These are phyloP conservation scores for Noccaea bulbosa DNA, from an alignment of 345 rosid species.

Conservation along the genomic window DNA sequence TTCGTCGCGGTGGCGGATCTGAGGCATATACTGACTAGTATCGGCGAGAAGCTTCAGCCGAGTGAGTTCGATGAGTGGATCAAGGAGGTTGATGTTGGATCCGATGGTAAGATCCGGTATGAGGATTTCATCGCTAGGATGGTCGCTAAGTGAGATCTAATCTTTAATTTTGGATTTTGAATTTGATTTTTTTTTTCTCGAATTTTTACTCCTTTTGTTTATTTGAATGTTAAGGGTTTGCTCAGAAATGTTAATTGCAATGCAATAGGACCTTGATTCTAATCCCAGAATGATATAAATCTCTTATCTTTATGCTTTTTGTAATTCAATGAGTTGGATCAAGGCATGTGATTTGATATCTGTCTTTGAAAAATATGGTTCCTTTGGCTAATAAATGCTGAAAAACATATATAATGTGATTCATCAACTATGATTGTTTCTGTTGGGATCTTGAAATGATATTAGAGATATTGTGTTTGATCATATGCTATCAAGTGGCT, in stretches of 20 bases:
- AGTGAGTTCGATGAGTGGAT: conserved; percentile 96
- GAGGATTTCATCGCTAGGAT: conserved; percentile 91
- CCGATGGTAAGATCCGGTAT: conserved; percentile 87
- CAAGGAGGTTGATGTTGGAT: conserved; percentile 77
- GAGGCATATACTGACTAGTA: conserved; percentile 81
- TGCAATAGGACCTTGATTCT: not conserved
- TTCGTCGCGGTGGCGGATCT: conserved; percentile 87
- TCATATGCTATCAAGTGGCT: too few species aligned
- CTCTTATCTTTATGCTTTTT: not conserved
- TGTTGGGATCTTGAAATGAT: too few species aligned
- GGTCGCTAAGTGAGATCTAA: conserved; percentile 75
- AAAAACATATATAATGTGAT: too few species aligned
- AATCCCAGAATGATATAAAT: not conserved
- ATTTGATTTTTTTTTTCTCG: not conserved
- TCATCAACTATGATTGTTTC: too few species aligned
- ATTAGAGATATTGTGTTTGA: too few species aligned
- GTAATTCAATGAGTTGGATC: not conserved
- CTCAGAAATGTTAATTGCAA: not conserved
- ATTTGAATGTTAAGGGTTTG: conserved; percentile 3
- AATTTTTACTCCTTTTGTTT: not conserved
- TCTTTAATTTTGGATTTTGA: not conserved
- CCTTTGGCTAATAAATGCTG: not conserved
- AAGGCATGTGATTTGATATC: not conserved
- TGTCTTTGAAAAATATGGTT: not conserved
- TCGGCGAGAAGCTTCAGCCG: conserved; percentile 84